Base-by-base conservation (phyloP, 2,329 filamentous ascomycete species). In the Sporothrix luriei region DNA sequence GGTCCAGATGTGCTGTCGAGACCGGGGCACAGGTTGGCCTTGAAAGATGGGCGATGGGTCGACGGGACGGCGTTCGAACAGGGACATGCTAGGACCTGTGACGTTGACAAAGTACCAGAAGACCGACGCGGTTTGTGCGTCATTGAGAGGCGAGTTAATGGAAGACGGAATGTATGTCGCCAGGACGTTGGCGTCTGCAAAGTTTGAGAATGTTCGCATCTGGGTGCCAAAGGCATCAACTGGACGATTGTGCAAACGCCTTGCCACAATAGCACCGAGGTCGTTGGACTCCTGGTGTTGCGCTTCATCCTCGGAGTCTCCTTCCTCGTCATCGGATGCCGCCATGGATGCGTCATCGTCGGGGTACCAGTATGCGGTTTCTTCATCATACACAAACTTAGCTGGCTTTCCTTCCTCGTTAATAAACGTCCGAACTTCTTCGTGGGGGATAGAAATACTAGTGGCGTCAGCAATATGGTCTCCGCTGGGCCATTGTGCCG, bases 61-160 rank as follows among this genome's bases (percentile, higher is more conserved):
- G 69, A 89, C 85, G 2, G 91, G 89, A 77, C 94, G 89, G 68
- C 94, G 86, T 79, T 98, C 94, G 77, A 92, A 97, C 38, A 97
- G 85, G 1, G 94, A 97, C 76, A 98, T 87, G 73, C 88, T 91
- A 0, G 93, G 92, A 0, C 91, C 94, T 2, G 93, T 97, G 7
- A 95, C 90, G 74, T 93, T 91, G 61, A 98, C 88, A 78, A 97
- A 98, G 79, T 98, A 93, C 78, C 90, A 90, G 78, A 98, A 98
- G 7, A 97, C 89, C 40, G 90, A 86, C 16, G 92, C 90, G 13
- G 92, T 94, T 73, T 90, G 89, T 2, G 88, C 86, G 73, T 97
- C 93, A 74, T 89, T 91, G 38, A 97, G 81, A 43, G 95, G 94
- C 51, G 90, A 90, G 43, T 87, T 87, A 26, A 84, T 80, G 4